Conservation (phyloP, 2,329 filamentous ascomycete species). For the Fusarium dimerum region DNA sequence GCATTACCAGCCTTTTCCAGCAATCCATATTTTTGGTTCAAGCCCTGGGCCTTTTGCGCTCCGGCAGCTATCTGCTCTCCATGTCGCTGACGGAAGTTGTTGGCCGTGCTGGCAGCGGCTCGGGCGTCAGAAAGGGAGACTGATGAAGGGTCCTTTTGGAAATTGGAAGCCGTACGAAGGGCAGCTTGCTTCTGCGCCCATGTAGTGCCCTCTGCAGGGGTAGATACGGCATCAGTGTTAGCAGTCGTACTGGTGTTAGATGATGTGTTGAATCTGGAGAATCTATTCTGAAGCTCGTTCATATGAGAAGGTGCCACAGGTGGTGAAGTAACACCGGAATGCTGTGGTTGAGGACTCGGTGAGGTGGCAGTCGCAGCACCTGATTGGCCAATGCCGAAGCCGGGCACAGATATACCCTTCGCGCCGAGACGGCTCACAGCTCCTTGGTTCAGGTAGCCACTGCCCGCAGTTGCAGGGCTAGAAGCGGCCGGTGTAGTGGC, state of each 20-base stretch:
- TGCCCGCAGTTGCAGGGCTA: conserved; percentile 23
- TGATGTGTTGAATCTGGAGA: conserved; percentile 53
- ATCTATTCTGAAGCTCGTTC: conserved; percentile 68
- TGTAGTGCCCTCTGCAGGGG: conserved; percentile 54
- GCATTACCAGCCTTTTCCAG: conserved; percentile 37
- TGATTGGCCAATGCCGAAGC: conserved; percentile 66
- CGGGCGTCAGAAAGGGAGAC: conserved; percentile 61
- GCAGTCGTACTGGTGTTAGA: conserved; percentile 8
- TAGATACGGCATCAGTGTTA: conserved; percentile 8
- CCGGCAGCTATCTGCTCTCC: conserved; percentile 67
- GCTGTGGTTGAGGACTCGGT: conserved; percentile 30
- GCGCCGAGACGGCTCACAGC: conserved; percentile 68
- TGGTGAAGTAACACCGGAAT: conserved; percentile 22
- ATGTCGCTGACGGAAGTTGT: conserved; percentile 70
- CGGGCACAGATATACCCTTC: conserved; percentile 77
- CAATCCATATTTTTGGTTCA: conserved; percentile 65
- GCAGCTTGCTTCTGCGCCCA: conserved; percentile 67
- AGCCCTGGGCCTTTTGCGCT: conserved; percentile 53
- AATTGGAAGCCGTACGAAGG: conserved; percentile 58
- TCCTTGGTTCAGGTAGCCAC: conserved; percentile 49
- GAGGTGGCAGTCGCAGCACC: conserved; percentile 31
- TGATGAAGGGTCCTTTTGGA: conserved; percentile 62
- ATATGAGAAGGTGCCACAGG: conserved; percentile 46
- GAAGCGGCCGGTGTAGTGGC: conserved; percentile 25
- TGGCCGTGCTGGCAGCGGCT: conserved; percentile 60